phyloP scores from a whole-genome alignment of 2,329 filamentous ascomycete genomes.

The Alternaria sp. region DNA sequence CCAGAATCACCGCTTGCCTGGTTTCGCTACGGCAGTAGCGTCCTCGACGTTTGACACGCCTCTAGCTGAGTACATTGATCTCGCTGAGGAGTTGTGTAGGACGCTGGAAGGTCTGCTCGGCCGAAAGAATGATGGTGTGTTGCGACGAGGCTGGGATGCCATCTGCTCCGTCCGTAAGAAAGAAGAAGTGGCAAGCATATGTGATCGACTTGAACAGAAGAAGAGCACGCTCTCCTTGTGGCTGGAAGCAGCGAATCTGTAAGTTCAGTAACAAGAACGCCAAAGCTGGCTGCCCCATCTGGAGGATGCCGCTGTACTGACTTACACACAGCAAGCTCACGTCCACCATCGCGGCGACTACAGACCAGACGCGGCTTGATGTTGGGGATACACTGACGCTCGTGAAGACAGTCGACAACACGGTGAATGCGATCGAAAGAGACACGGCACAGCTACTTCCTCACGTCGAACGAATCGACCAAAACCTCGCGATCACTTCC shows the following conservation, averaged over 20 bases:
- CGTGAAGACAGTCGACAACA: neutral
- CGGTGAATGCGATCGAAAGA: accelerated
- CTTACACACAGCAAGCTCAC: neutral
- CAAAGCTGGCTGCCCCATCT: accelerated
- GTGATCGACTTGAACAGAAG: neutral
- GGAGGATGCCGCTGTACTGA: neutral
- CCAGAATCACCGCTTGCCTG: neutral
- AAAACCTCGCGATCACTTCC: accelerated
- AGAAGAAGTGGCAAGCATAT: neutral
- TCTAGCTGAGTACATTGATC: neutral
- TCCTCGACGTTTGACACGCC: neutral
- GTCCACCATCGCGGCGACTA: neutral
- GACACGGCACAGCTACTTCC: neutral
- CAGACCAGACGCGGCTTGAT: neutral
- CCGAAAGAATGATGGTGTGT: neutral
- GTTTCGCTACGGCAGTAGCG: neutral
- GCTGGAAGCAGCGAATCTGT: neutral
- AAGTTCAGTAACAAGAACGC: accelerated
- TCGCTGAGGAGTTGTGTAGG: neutral
- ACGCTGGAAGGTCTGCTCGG: neutral
- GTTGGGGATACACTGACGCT: neutral
- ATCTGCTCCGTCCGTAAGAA: neutral
- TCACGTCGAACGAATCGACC: neutral
- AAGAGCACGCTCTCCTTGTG: neutral
- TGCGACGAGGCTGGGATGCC: neutral